Evolutionary conservation across 192 early-diverging fungal species (phyloP).

Genomic region (Linderina pennispora): DNA sequence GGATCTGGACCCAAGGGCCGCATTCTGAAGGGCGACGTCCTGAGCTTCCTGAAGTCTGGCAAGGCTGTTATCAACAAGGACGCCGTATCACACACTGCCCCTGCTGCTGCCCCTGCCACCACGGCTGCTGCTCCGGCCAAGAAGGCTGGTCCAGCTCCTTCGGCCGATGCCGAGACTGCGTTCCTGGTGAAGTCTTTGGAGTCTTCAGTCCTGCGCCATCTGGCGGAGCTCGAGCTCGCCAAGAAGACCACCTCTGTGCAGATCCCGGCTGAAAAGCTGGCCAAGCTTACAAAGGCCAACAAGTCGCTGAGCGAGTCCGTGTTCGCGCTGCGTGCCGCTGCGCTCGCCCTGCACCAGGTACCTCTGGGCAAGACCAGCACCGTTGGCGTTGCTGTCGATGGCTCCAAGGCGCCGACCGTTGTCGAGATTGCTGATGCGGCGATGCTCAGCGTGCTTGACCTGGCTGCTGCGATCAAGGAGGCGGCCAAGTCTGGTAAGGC

Average conservation of each 20-base stretch:
- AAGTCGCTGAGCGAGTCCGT: conserved; percentile 9
- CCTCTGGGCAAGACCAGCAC: conserved; percentile 43
- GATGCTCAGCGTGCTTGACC: conserved; percentile 16
- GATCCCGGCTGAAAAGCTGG: conserved; percentile 26
- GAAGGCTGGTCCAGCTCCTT: conserved; percentile 3
- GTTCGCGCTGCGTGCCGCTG: conserved; percentile 30
- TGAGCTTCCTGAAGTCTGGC: conserved; percentile 51
- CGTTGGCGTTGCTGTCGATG: conserved; percentile 58
- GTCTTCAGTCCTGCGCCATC: conserved; percentile 32
- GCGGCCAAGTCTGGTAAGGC: conserved; percentile 1
- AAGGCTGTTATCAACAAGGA: conserved; percentile 48
- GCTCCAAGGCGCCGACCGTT: conserved; percentile 22
- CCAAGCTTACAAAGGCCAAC: conserved; percentile 15
- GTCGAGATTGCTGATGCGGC: conserved; percentile 23
- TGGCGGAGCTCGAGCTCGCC: conserved; percentile 31
- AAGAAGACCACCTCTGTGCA: conserved; percentile 31
- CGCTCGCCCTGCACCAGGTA: conserved; percentile 34
- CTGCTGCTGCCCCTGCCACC: neutral
- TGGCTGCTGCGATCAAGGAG: conserved; percentile 21
- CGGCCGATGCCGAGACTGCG: conserved; percentile 22
- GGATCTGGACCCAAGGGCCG: conserved; percentile 63
- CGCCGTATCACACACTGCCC: no score
- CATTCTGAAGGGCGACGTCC: conserved; percentile 71
- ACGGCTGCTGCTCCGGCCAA: neutral
- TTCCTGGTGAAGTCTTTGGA: conserved; percentile 41